Conservation (phyloP, 148 eudicot genomes). For the Rhododendron ovatum region DNA sequence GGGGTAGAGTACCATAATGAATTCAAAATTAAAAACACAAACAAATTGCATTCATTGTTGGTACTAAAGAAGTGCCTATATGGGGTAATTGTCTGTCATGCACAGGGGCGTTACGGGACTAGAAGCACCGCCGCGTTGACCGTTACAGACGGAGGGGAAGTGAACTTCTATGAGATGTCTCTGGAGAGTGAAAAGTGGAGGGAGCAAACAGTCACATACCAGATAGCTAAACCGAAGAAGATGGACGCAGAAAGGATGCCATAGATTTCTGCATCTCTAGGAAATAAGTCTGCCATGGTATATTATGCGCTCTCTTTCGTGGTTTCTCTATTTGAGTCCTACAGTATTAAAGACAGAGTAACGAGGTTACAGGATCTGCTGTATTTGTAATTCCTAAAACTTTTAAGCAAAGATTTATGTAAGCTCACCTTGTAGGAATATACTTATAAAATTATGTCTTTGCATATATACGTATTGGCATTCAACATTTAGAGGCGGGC, state of each 20-base stretch:
- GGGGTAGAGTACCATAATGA: neutral
- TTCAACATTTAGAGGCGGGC: neutral
- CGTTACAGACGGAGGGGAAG: conserved; percentile 34
- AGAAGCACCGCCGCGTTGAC: conserved; percentile 62
- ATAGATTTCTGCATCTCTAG: neutral
- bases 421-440: neutral
- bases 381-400: neutral
- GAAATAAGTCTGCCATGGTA: neutral
- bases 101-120: conserved; percentile 60
- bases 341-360: neutral
- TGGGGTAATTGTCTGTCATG: neutral
- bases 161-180: conserved; percentile 53
- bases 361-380: neutral
- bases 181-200: conserved; percentile 53
- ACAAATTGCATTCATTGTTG: neutral
- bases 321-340: neutral
- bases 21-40: neutral
- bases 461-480: neutral
- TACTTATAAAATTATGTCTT: neutral
- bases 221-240: conserved; percentile 24
- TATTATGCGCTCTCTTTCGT: neutral
- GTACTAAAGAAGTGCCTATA: neutral
- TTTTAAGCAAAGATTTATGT: neutral
- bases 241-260: neutral
- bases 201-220: conserved; percentile 37